These are phyloP conservation scores for Suillus lakei DNA, from an alignment of 768 basidiomycete species.

Conservation along the genomic window DNA sequence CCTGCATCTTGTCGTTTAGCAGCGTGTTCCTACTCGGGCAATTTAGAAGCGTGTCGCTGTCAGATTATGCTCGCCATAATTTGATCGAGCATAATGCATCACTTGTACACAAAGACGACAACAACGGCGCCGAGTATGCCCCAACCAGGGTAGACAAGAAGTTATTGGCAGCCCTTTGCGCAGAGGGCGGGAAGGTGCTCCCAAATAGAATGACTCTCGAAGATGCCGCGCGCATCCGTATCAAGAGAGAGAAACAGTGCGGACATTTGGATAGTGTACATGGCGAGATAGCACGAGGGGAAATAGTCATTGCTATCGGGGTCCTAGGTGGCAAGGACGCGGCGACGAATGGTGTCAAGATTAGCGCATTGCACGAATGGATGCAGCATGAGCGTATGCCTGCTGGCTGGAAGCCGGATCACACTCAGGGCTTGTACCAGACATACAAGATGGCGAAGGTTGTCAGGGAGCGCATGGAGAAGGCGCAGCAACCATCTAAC, in stretches of 20 bases:
- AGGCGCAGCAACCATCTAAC: not conserved
- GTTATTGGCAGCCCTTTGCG: constrained; percentile 44
- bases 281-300: constrained; percentile 67
- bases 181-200: constrained; percentile 34
- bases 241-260: constrained; percentile 54
- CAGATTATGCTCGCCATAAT: constrained; percentile 52
- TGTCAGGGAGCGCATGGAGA: constrained; percentile 33
- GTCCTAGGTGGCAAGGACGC: constrained; percentile 44
- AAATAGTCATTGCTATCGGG: constrained; percentile 68
- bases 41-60: constrained; percentile 38
- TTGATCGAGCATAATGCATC: constrained; percentile 64
- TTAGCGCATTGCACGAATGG: constrained; percentile 55
- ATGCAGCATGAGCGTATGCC: constrained; percentile 57
- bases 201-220: constrained; percentile 35
- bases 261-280: constrained; percentile 49
- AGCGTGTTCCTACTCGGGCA: constrained; percentile 48
- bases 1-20: constrained; percentile 52
- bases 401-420: constrained; percentile 36
- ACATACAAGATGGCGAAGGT: constrained; percentile 34
- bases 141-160: constrained; percentile 42
- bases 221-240: constrained; percentile 52
- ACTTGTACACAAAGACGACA: constrained; percentile 54
- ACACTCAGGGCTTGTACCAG: constrained; percentile 33
- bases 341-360: constrained; percentile 45
- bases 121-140: constrained; percentile 48